Conservation (phyloP, 139 green algal species). For the Chlamydomonas urium region DNA sequence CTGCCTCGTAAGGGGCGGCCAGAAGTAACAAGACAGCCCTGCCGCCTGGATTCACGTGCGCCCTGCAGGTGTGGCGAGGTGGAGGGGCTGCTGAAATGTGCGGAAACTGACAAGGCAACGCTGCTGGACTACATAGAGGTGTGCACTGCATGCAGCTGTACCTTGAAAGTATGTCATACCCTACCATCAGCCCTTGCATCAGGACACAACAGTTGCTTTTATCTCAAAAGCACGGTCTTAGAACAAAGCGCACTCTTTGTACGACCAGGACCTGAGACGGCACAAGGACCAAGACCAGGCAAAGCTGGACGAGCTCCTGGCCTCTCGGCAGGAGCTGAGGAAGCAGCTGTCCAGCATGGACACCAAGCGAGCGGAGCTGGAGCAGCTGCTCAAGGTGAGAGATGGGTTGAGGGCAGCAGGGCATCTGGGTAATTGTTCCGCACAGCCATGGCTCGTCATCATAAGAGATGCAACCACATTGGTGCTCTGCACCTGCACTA, state of each 20-base stretch:
- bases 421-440: too few species aligned
- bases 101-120: conserved; percentile 9
- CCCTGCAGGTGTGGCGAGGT: conserved; percentile 4
- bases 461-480: too few species aligned
- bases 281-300: conserved; percentile 9
- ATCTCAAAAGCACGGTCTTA: neutral
- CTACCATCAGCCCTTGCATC: neutral
- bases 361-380: neutral
- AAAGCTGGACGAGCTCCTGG: neutral
- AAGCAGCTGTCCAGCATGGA: neutral
- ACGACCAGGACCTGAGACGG: neutral
- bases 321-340: neutral
- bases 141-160: neutral
- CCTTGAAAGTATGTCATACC: neutral
- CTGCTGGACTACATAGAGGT: conserved; percentile 16
- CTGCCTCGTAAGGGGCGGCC: too few species aligned
- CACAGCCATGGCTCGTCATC: too few species aligned
- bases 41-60: too few species aligned
- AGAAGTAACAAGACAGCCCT: too few species aligned
- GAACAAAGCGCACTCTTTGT: neutral
- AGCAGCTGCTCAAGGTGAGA: conserved; percentile 5
- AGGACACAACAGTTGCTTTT: neutral
- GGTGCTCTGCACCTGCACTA: too few species aligned
- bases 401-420: too few species aligned
- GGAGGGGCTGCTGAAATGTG: neutral